Evolutionary conservation across 2,329 filamentous ascomycete genomes (phyloP), one percentile per base, ranked within the genome.

Genomic region (Alternaria incomplexa): DNA sequence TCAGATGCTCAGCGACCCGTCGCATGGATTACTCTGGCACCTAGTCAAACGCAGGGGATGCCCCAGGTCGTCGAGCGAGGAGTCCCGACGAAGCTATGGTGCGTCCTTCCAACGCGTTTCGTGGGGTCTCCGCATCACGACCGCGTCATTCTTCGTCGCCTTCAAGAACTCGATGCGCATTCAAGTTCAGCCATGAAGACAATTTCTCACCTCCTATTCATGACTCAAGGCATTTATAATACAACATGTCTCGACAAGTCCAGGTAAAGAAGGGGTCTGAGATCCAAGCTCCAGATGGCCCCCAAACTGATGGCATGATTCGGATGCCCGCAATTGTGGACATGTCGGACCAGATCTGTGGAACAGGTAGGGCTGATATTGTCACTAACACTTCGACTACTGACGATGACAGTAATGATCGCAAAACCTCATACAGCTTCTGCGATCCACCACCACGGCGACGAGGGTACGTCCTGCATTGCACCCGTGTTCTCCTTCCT

Each of bases 361-460:
- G 89, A 28, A 88, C 88, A 48, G 85, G 89, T 87, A 79, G 81
- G 86, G 72, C 45, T 17, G 46, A 28, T 20, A 20, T 45, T 6
- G 20, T 11, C n/a, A 36, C 45, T 13, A 28, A 25, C 0, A 3
- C 26, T 20, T 20, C 22, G 28, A 56, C 47, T 52, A n/a, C 63
- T 66, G 30, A 66, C 47, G 20, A 7, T 6, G 47, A 58, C 66
- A 87, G 87, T 91, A 10, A 84, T 91, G 78, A 86, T 89, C 43
- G 87, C 89, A 3, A 87, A 88, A 66, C 88, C 90, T 7, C 85
- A 86, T 56, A 88, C 87, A 26, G 80, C 84, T 3, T 89, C 88
- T 0, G 85, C 87, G 6, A 83, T 93, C 22, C 89, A 90, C 66
- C 90, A 93, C 71, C 89, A 92, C 70, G 90, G 89, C 58, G 85